phyloP scores from a whole-genome alignment of 495 filamentous ascomycete genomes.

The Neurospora hispaniola region DNA sequence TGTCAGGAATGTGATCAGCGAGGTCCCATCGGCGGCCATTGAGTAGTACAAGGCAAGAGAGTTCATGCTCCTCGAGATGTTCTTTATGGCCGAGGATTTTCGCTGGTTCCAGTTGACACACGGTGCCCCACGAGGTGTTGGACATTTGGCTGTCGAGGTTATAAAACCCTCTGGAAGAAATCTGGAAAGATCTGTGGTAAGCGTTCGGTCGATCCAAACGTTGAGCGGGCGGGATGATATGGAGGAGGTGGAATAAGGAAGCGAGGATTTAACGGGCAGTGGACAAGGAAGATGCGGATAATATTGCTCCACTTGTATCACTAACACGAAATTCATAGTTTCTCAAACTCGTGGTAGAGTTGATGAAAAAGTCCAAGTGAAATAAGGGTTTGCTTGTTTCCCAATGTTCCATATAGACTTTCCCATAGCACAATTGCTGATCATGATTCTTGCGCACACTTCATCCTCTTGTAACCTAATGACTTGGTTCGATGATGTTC shows the following conservation, averaged over 20 bases:
- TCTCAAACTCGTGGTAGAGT: too few relatives aligned
- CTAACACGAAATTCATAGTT: neutral
- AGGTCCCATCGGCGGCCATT: too few relatives aligned
- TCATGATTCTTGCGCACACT: neutral
- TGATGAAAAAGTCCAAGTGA: too few relatives aligned
- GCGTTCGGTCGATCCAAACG: neutral
- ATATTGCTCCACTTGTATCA: neutral
- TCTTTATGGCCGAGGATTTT: slow-evolving; percentile 34
- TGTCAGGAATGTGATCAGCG: too few relatives aligned
- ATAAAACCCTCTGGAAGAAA: neutral
- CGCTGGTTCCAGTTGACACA: slow-evolving; percentile 40
- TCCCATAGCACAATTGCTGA: neutral
- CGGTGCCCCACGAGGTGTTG: slow-evolving; percentile 12
- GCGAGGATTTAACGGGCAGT: too few relatives aligned
- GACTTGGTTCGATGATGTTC: neutral
- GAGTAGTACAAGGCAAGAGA: too few relatives aligned
- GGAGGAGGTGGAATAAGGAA: neutral
- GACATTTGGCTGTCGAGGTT: slow-evolving; percentile 23
- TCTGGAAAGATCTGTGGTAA: neutral
- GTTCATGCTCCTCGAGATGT: slow-evolving; percentile 16
- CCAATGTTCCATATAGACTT: too few relatives aligned
- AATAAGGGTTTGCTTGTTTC: too few relatives aligned
- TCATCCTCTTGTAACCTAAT: neutral
- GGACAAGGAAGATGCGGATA: neutral
- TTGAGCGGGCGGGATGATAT: neutral